Evolutionary conservation across 1,284 basidiomycete species (phyloP).

Genomic region (Meripilus lineatus): DNA sequence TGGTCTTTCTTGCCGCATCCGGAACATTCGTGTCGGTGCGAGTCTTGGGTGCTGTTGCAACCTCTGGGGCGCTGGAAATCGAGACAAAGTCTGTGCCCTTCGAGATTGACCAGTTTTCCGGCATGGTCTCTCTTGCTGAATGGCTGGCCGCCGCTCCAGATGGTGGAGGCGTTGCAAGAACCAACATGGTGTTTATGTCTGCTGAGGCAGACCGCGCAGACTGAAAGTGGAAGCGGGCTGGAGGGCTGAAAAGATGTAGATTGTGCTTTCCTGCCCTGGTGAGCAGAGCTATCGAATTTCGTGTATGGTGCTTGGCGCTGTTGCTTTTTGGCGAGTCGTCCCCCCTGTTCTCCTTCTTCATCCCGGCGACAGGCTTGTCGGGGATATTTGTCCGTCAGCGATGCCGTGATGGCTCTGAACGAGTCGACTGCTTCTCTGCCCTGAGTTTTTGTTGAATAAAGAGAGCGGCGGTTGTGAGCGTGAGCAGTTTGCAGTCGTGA

Average conservation of each 20-base stretch:
- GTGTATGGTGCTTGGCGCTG: too few relatives aligned
- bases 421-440: too few relatives aligned
- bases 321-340: not conserved
- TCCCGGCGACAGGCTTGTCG: too few relatives aligned
- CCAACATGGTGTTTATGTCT: slow-evolving; percentile 14
- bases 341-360: too few relatives aligned
- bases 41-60: too few relatives aligned
- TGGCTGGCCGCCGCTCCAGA: slow-evolving; percentile 14
- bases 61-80: slow-evolving; percentile 6
- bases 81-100: slow-evolving; percentile 5
- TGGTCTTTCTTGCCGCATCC: slow-evolving; percentile 21
- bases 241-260: not conserved
- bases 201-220: too few relatives aligned
- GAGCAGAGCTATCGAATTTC: not conserved
- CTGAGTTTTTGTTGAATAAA: too few relatives aligned
- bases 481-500: too few relatives aligned
- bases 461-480: too few relatives aligned
- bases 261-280: not conserved
- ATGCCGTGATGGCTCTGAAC: too few relatives aligned
- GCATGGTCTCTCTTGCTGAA: slow-evolving; percentile 2
- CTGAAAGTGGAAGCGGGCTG: slow-evolving; percentile 1
- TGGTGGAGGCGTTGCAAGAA: slow-evolving; percentile 9
- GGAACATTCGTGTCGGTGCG: slow-evolving; percentile 21
- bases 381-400: too few relatives aligned
- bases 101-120: slow-evolving; percentile 11